Conservation (phyloP, 768 basidiomycete species). For the Trichaptum fuscoviolaceum region DNA sequence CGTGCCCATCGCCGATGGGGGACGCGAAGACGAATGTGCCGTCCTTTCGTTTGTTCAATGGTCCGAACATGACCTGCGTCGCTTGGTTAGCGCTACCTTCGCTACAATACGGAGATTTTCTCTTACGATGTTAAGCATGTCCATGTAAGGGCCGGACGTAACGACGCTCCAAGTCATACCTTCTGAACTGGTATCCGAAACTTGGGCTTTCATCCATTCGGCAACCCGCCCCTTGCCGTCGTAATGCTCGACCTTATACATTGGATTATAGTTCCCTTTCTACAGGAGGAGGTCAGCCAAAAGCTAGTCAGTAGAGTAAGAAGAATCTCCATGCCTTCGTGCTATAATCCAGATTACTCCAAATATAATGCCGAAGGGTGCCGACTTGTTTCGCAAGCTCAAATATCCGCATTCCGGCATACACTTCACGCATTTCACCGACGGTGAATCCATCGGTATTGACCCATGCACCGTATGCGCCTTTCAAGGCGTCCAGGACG, state of each 20-base stretch:
- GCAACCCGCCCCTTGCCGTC: slow-evolving; percentile 37
- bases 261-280: slow-evolving; percentile 20
- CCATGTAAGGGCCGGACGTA: slow-evolving; percentile 36
- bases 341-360: slow-evolving; percentile 37
- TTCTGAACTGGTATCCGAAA: slow-evolving; percentile 25
- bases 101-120: no score
- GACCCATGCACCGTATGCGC: slow-evolving; percentile 35
- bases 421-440: slow-evolving; percentile 35
- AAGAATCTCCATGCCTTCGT: slow-evolving; percentile 29
- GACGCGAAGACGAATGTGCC: slow-evolving; percentile 36
- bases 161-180: slow-evolving; percentile 31
- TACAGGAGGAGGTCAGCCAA: slow-evolving; percentile 5
- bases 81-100: neutral
- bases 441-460: slow-evolving; percentile 35
- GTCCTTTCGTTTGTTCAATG: slow-evolving; percentile 31
- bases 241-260: slow-evolving; percentile 35
- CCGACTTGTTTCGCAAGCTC: slow-evolving; percentile 31
- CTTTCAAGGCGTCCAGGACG: slow-evolving; percentile 28
- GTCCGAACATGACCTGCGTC: slow-evolving; percentile 26
- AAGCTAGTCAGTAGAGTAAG: slow-evolving; percentile 15
- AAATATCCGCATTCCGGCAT: slow-evolving; percentile 36
- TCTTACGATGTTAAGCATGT: slow-evolving; percentile 35
- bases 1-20: slow-evolving; percentile 29
- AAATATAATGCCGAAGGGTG: slow-evolving; percentile 34
- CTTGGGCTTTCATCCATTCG: slow-evolving; percentile 33